phyloP scores from a whole-genome alignment of 495 filamentous ascomycete species.

The Aspergillus carlsbadensis region DNA sequence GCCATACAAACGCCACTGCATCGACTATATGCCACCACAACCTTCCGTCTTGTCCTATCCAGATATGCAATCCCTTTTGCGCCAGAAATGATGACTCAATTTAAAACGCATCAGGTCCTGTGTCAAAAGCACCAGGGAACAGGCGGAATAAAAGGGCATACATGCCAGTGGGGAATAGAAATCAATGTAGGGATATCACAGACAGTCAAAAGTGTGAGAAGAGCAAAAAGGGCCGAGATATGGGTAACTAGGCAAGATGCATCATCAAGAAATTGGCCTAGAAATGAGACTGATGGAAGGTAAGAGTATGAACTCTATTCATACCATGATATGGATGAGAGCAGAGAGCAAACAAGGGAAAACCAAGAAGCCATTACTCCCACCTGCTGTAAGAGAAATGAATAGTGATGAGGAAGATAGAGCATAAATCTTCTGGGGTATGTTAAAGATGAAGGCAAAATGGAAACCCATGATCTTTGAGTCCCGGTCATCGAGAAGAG shows the following conservation, averaged over 20 bases:
- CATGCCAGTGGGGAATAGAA: not conserved
- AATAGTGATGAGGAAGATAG: conserved; percentile 7
- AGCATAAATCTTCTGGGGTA: conserved; percentile 15
- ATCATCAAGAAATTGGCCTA: not conserved
- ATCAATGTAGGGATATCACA: conserved; percentile 10
- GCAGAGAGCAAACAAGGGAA: not conserved
- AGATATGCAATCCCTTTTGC: conserved; percentile 11
- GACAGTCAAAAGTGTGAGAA: not conserved
- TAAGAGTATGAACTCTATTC: conserved; percentile 4
- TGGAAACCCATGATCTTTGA: conserved; percentile 29
- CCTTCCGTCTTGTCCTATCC: conserved; percentile 7
- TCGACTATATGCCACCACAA: conserved; percentile 5
- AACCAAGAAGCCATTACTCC: conserved; percentile 9
- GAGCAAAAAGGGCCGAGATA: not conserved
- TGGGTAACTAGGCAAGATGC: not conserved
- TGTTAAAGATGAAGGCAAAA: conserved; percentile 21
- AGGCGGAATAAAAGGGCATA: conserved; percentile 6
- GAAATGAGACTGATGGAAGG: not conserved
- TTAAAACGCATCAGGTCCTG: not conserved
- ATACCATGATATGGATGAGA: conserved; percentile 1
- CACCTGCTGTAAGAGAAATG: not conserved
- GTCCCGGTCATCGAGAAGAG: conserved; percentile 19
- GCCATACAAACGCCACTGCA: conserved; percentile 19
- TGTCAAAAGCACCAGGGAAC: conserved; percentile 5
- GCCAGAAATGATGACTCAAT: conserved; percentile 8